Base-by-base conservation (phyloP, 257 asterid genomes). In the Rhazya stricta region DNA sequence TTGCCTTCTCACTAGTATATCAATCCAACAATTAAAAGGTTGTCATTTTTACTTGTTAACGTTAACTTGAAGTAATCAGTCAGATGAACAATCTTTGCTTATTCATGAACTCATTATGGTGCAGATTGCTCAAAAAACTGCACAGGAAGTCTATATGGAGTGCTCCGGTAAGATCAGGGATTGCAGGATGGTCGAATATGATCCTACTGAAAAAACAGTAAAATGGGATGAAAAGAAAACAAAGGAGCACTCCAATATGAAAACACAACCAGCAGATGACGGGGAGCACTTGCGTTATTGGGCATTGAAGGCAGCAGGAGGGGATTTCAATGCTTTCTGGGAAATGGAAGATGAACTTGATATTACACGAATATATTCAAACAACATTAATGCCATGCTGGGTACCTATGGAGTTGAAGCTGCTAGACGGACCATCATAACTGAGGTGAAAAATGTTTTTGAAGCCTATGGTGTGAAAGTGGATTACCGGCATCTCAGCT, bases 241-340 rank as follows among this genome's bases (percentile, higher is more conserved):
- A 68, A 89, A 82, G 25, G 79, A 78, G 30, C 81, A 79, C 51
- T 82, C 85, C 4, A 78, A 77, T 11, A 29, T 67, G 23, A 57
- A 56, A 29, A 70, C 72, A 16, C 72, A 51, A n/a, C 43, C 56
- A n/a, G 16, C 74, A 0, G 83, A 43, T 21, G 79, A 70, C 51
- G 84, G 84, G 2, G 89, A 86, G 39, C n/a, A 45, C 30, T 67
- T 46, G 71, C 6, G 72, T 66, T 89, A 91, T 69, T 92, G 98
- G 97, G 97, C 97, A 43, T 72, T 95, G 73, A 92, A 91, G 84
- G 98, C 96, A 5, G 89, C 96, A 0, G 99, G 99, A 27, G 81
- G 81, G 6, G 94, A 95, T 83, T 89, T 92, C 63, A 63, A 72
- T 74, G 78, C 98, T 7, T 80, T 95, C 36, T 95, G 96, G 96